phyloP scores from a whole-genome alignment of 1,284 basidiomycete genomes.

The Leccinum angustisporum region DNA sequence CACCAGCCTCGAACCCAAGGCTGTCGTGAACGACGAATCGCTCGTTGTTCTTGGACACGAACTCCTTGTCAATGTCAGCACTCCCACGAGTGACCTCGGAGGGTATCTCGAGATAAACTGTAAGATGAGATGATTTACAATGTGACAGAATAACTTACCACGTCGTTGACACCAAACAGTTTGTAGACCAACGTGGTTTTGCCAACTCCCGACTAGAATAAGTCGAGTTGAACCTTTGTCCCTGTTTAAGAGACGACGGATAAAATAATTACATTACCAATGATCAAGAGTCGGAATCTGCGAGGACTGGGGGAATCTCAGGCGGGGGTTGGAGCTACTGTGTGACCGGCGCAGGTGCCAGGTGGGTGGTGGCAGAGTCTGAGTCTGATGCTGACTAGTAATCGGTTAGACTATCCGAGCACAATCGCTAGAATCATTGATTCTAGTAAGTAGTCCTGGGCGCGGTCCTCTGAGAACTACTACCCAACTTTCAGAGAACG shows the following conservation, averaged over 20 bases:
- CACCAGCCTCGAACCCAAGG: neutral
- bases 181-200: neutral
- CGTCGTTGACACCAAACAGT: neutral
- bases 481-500: too few species aligned
- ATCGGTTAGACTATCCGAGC: too few species aligned
- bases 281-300: neutral
- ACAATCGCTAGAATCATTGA: too few species aligned
- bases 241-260: neutral
- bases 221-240: neutral
- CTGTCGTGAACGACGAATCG: constrained; percentile 16
- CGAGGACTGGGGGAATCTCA: neutral
- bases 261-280: neutral
- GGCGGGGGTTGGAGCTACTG: too few species aligned
- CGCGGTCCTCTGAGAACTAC: too few species aligned
- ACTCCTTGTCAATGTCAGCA: neutral
- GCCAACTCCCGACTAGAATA: neutral
- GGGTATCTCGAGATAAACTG: neutral
- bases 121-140: neutral
- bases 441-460: too few species aligned
- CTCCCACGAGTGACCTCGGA: neutral
- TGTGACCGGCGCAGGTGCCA: too few species aligned
- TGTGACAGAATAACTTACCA: neutral
- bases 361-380: too few species aligned
- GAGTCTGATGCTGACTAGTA: too few species aligned
- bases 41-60: neutral